phyloP scores from a whole-genome alignment of 306 rosid genomes.

The barrel medic (Medicago truncatula) region DNA sequence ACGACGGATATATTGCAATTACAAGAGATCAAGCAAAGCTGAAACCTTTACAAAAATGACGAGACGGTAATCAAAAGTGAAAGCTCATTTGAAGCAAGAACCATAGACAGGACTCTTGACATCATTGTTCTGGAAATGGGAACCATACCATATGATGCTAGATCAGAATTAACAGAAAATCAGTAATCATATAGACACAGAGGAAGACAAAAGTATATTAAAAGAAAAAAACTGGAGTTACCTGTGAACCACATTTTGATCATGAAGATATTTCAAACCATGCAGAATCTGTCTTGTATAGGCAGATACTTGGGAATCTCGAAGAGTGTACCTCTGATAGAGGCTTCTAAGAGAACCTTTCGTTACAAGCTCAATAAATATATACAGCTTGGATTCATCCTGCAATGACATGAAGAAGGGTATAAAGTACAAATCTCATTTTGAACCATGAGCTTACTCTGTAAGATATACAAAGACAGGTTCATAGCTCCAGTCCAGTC shows the following conservation, averaged over 20 bases:
- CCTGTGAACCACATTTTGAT: conserved; percentile 12
- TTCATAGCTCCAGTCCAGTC: not conserved
- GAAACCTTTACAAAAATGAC: conserved; percentile 26
- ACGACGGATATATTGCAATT: conserved; percentile 19
- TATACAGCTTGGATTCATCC: conserved; percentile 82
- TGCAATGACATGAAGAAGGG: conserved; percentile 50
- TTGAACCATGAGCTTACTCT: conserved; percentile 23
- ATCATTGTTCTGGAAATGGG: conserved; percentile 5
- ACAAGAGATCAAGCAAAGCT: conserved; percentile 17
- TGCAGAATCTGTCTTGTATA: conserved; percentile 4
- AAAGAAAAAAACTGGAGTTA: too few species aligned
- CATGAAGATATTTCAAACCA: conserved; percentile 23
- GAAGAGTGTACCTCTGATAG: conserved; percentile 61
- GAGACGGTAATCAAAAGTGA: conserved; percentile 8
- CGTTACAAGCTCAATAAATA: conserved; percentile 87
- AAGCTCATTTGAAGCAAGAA: conserved; percentile 33
- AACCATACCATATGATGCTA: conserved; percentile 23
- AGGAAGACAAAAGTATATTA: conserved; percentile 8
- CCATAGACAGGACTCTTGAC: conserved; percentile 28
- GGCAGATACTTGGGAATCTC: conserved; percentile 19
- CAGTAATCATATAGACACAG: conserved; percentile 1
- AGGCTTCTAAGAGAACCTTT: conserved; percentile 84
- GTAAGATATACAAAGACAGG: conserved; percentile 21
- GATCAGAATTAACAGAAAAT: conserved; percentile 25
- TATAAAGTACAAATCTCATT: conserved; percentile 35